Percentiles rank a stretch among this genome's conserved stretches.
Evolutionary conservation across 345 rosid species (phyloP).

Genomic region (Sisymbrium irio): DNA sequence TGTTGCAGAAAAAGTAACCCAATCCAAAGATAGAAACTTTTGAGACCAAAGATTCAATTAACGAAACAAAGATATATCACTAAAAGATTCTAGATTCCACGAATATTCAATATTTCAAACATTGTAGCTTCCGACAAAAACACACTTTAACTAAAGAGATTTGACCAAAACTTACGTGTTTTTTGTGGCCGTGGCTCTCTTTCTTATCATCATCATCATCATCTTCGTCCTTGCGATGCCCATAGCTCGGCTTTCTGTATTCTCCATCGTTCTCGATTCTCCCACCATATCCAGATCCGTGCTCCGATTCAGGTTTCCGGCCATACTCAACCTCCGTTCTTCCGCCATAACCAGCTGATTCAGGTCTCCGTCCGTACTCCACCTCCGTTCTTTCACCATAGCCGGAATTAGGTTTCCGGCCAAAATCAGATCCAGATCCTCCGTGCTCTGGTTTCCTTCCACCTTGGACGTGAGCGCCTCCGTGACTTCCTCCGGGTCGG

Average conservation of each 20-base stretch:
- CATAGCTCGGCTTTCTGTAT: conserved; percentile 35
- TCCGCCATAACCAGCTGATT: conserved; percentile 11
- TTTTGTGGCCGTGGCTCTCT: conserved; percentile 56
- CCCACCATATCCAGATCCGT: conserved; percentile 44
- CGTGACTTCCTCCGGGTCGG: conserved; percentile 54
- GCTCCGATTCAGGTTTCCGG: conserved; percentile 28
- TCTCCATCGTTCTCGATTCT: conserved; percentile 31
- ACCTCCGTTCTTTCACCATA: conserved; percentile 33
- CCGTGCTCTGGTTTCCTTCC: conserved; percentile 23
- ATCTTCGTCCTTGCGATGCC: conserved; percentile 32
- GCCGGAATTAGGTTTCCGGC: conserved; percentile 13
- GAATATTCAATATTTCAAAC: not conserved
- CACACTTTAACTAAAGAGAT: too few relatives aligned
- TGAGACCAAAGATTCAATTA: not conserved
- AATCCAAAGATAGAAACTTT: not conserved
- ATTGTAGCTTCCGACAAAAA: not conserved
- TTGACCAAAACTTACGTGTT: conserved; percentile 63
- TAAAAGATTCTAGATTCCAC: not conserved
- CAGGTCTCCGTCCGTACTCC: conserved; percentile 31
- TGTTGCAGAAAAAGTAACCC: too few relatives aligned
- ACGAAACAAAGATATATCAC: not conserved
- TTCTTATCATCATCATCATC: conserved; percentile 20
- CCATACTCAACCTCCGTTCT: conserved; percentile 39
- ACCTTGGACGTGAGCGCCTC: conserved; percentile 26
- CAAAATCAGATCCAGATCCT: conserved; percentile 29